Percentiles rank a stretch among this genome's conserved stretches.
Evolutionary conservation across 139 green algal genomes (phyloP).

Genomic region (Mesotaenium endlicherianum): DNA sequence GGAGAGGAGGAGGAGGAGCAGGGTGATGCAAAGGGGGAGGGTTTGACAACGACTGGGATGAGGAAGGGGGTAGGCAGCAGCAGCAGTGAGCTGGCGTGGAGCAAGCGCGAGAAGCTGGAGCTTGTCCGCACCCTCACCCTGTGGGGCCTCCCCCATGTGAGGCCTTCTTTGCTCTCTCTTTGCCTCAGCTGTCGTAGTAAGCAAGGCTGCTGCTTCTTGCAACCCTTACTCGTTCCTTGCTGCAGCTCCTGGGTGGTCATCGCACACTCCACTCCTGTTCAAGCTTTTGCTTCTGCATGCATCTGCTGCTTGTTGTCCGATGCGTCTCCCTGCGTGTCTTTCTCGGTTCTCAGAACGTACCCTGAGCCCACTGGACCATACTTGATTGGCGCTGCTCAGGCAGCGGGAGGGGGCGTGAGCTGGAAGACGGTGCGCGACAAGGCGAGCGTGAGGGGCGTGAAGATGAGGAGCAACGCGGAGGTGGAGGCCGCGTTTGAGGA

Average conservation of each 20-base stretch:
- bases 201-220: background rate
- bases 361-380: background rate
- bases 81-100: conserved; percentile 7
- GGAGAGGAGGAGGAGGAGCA: background rate
- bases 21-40: background rate
- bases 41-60: background rate
- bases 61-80: background rate
- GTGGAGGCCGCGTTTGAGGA: conserved; percentile 4
- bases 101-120: conserved; percentile 12
- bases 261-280: background rate
- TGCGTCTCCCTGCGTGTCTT: background rate
- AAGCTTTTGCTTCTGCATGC: background rate
- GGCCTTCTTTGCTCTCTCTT: background rate
- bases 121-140: conserved; percentile 1
- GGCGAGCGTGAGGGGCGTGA: background rate
- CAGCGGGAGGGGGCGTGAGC: background rate
- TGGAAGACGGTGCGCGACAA: conserved; percentile 12
- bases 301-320: background rate
- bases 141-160: background rate
- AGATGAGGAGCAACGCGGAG: background rate
- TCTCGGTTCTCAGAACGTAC: background rate
- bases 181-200: background rate
- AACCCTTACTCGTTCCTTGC: background rate
- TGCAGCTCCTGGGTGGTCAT: background rate
- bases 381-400: background rate